These are phyloP conservation scores for Prunella vulgaris DNA, from an alignment of 257 asterid genomes.

Conservation along the genomic window DNA sequence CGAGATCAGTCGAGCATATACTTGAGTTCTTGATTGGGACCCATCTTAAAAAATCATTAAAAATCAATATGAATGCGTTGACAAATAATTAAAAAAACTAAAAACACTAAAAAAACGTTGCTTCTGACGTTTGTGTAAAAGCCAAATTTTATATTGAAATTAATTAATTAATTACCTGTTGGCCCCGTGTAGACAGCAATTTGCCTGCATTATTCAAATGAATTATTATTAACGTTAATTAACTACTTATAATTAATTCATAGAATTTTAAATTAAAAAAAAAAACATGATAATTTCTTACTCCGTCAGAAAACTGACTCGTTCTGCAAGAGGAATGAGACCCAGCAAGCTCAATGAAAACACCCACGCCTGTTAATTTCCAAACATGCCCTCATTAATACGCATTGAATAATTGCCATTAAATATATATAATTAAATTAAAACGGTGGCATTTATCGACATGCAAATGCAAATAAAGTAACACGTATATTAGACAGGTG, in stretches of 20 bases:
- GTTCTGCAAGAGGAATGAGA: constrained; percentile 87
- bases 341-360: constrained; percentile 88
- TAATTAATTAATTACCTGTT: constrained; percentile 48
- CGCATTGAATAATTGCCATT: not conserved
- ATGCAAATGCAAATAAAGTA: not conserved
- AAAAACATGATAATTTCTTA: constrained; percentile 25
- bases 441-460: not conserved
- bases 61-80: not conserved
- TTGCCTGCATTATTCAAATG: constrained; percentile 57
- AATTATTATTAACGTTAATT: not conserved
- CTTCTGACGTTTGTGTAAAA: not conserved
- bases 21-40: not conserved
- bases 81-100: too few relatives aligned
- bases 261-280: not conserved
- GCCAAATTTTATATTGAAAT: not conserved
- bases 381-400: not conserved
- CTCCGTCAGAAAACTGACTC: constrained; percentile 90
- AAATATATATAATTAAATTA: not conserved
- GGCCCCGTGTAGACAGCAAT: constrained; percentile 86
- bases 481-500: not conserved
- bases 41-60: not conserved
- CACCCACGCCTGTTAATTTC: constrained; percentile 77
- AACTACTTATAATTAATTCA: not conserved
- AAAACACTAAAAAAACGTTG: not conserved
- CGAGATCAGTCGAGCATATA: not conserved